phyloP scores from a whole-genome alignment of 768 basidiomycete genomes.

The Calocybe gangraenosa region DNA sequence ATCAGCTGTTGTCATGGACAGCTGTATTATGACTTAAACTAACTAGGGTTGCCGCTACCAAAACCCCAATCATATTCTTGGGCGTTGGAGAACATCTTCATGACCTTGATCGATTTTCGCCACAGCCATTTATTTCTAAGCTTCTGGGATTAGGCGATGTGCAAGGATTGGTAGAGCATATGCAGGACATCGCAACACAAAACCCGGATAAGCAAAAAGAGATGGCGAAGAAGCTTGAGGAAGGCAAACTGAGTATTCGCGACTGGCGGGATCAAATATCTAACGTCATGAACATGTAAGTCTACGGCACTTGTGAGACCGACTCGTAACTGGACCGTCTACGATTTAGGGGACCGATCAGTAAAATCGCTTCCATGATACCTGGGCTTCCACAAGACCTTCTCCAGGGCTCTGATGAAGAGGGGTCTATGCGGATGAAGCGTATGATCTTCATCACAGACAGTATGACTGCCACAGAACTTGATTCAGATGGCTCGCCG shows the following conservation, averaged over 20 bases:
- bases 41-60: conserved; percentile 90
- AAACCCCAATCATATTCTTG: conserved; percentile 97
- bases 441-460: conserved; percentile 99
- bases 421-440: conserved; percentile 87
- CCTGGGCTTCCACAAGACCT: conserved; percentile 92
- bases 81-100: conserved; percentile 98
- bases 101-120: conserved; percentile 93
- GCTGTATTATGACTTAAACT: conserved; percentile 4
- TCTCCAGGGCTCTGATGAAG: conserved; percentile 90
- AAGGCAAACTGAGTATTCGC: conserved; percentile 93
- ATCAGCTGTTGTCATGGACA: background rate
- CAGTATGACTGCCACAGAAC: conserved; percentile 90
- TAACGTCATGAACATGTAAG: conserved; percentile 96
- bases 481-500: conserved; percentile 90
- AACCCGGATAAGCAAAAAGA: conserved; percentile 98
- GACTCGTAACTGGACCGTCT: conserved; percentile 5
- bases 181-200: conserved; percentile 91
- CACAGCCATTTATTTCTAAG: conserved; percentile 96
- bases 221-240: conserved; percentile 95
- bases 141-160: conserved; percentile 94
- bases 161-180: conserved; percentile 96
- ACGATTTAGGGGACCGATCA: conserved; percentile 84
- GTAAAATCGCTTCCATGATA: conserved; percentile 98
- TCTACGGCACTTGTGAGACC: conserved; percentile 12
- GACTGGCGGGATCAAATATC: conserved; percentile 98